phyloP scores from a whole-genome alignment of 2,329 filamentous ascomycete genomes.

The Fusarium brevicatenulatum region DNA sequence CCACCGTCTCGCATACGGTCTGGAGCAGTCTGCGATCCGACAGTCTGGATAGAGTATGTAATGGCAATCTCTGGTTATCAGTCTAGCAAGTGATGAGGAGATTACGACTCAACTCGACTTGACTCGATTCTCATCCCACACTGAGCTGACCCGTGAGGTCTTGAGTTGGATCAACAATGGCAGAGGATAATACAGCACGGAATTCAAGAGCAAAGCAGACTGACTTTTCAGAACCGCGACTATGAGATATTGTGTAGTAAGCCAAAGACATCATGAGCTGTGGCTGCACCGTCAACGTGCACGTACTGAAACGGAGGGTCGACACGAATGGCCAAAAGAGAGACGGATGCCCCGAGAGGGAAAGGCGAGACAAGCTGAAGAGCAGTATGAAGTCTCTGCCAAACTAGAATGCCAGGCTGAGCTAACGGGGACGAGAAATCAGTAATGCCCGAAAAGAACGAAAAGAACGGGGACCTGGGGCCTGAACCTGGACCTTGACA shows the following conservation, averaged over 20 bases:
- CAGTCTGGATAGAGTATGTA: conserved; percentile 36
- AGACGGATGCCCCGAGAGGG: conserved; percentile 21
- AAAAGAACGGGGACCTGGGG: conserved; percentile 7
- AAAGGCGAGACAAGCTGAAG: conserved; percentile 34
- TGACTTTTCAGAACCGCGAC: neutral
- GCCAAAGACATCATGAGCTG: neutral
- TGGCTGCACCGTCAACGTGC: neutral
- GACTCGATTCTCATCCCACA: neutral
- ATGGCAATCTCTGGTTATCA: conserved; percentile 24
- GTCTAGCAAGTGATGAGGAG: conserved; percentile 1
- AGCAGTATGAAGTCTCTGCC: conserved; percentile 2
- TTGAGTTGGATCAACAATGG: neutral
- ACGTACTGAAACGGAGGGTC: conserved; percentile 2
- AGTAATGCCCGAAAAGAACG: conserved; percentile 8
- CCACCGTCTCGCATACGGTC: conserved; percentile 28
- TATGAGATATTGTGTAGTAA: neutral
- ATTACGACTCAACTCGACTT: conserved; percentile 7
- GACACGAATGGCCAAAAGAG: conserved; percentile 12
- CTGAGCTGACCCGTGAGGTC: neutral
- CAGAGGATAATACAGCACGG: neutral
- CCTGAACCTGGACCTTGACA: conserved; percentile 14
- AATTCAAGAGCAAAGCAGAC: neutral
- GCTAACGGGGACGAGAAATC: conserved; percentile 18
- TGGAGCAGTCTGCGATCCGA: conserved; percentile 37
- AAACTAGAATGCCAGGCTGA: conserved; percentile 18